A percentile compares a stretch with the other conserved stretches of the same genome.
Evolutionary conservation across 495 filamentous ascomycete genomes (phyloP).

Genomic region (Hypoxylon intermedium): DNA sequence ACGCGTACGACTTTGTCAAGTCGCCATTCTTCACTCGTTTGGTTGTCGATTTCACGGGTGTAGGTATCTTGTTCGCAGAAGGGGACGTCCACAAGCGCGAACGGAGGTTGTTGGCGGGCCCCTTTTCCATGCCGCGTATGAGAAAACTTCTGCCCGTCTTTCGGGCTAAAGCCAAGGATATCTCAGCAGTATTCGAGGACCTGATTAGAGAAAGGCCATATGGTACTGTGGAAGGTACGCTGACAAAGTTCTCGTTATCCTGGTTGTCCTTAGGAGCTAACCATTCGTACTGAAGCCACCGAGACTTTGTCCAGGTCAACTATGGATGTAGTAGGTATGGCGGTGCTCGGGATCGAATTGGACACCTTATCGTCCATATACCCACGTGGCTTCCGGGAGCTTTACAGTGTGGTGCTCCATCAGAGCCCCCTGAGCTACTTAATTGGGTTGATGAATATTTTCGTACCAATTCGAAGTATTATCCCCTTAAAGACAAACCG

Average conservation of each 20-base stretch:
- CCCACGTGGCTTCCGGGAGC: conserved; percentile 39
- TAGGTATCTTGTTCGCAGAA: conserved; percentile 45
- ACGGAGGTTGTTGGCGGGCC: conserved; percentile 36
- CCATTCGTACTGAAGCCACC: conserved; percentile 8
- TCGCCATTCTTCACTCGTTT: conserved; percentile 41
- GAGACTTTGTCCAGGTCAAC: conserved; percentile 49
- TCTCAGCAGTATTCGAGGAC: conserved; percentile 19
- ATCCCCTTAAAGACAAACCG: conserved; percentile 42
- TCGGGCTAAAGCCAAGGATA: conserved; percentile 13
- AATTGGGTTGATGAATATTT: conserved; percentile 38
- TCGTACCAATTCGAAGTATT: conserved; percentile 38
- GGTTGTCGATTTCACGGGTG: conserved; percentile 43
- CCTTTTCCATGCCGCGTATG: conserved; percentile 36
- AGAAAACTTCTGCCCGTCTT: conserved; percentile 38
- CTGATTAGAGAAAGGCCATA: conserved; percentile 17
- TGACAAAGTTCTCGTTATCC: not conserved
- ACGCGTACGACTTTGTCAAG: conserved; percentile 47
- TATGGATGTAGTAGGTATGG: conserved; percentile 74
- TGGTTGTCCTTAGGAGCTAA: not conserved
- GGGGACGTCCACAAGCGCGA: conserved; percentile 43
- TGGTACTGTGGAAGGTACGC: conserved; percentile 33
- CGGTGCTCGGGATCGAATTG: conserved; percentile 73
- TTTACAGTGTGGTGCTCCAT: conserved; percentile 36
- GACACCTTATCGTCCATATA: conserved; percentile 54
- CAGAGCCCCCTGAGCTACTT: conserved; percentile 44